Base-by-base conservation (phyloP, 2,329 filamentous ascomycete genomes). In the Beauveria brongniartii region DNA sequence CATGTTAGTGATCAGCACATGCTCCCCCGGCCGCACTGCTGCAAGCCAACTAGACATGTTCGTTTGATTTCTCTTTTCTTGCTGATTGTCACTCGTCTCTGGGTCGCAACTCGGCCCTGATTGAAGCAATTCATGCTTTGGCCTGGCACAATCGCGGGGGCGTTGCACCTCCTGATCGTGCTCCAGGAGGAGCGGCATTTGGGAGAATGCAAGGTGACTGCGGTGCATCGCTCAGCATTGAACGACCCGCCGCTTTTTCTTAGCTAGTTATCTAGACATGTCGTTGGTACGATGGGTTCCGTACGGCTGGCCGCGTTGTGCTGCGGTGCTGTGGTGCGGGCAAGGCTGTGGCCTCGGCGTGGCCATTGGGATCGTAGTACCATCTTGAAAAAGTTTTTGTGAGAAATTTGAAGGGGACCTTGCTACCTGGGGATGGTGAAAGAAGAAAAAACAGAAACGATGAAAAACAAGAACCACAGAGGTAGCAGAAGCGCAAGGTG, bases 71-170 rank as follows among this genome's bases (percentile, higher is more conserved):
- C 14, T 37, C 34, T 46, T 46, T 14, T 22, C 40, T 43, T 22
- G 43, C 12, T 37, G 12, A 37, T 37, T 14, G 3, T 5, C 44
- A 16, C 22, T 24, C 20, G 44, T 37, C 34, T 37, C 34, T 14
- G 34, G 34, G 30, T 56, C 55, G 55, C 55, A 56, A 56, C 12
- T 30, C 24, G 44, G 44, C 28, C 55, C 55, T 56, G 30, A 56
- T 56, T 56, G 28, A 56, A 47, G 43, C 14, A 37, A 48, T n/a
- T 40, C 43, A 44, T 40, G 55, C 55, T 34, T 56, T 51, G 30
- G 22, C n/a, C 20, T 18, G 18, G 52, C n/a, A 12, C 26, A 20
- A 26, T 22, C 8, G n/a, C 22, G 5, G 22, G 14, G 28, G 43
- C 10, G 28, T 12, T 34, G 41, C 41, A 30, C 26, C 41, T 26